These are phyloP conservation scores for Botrytis squamosa DNA, from an alignment of 2,329 filamentous ascomycete genomes.

Conservation along the genomic window DNA sequence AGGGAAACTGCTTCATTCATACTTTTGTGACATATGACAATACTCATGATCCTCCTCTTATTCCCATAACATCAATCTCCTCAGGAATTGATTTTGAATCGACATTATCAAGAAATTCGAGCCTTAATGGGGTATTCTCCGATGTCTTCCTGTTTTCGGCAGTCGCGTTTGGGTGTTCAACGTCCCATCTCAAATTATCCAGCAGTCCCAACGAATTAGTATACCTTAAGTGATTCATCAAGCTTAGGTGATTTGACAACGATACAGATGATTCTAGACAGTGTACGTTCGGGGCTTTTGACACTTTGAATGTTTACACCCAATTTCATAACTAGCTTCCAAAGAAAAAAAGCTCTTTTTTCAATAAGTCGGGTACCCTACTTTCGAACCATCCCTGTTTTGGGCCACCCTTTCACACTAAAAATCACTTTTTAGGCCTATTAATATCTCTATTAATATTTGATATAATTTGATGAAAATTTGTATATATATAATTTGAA, in stretches of 20 bases:
- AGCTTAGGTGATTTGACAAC: slow-evolving; percentile 8
- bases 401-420: too few species aligned
- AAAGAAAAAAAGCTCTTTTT: too few species aligned
- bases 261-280: slow-evolving; percentile 19
- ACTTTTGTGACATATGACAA: background rate
- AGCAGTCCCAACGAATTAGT: slow-evolving; percentile 34
- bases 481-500: too few species aligned
- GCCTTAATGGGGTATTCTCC: background rate
- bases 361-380: too few species aligned
- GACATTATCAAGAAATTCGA: background rate
- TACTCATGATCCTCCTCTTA: background rate
- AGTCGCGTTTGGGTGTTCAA: slow-evolving; percentile 31
- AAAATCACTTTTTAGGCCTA: too few species aligned
- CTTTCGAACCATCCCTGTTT: too few species aligned
- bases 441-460: too few species aligned
- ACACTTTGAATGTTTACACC: background rate
- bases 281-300: slow-evolving; percentile 35
- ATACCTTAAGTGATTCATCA: background rate
- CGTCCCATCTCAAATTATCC: slow-evolving; percentile 39
- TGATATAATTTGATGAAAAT: too few species aligned
- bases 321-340: too few species aligned
- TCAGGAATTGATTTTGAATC: too few species aligned
- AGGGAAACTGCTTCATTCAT: background rate
- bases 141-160: slow-evolving; percentile 30
- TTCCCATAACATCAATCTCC: background rate